Percentiles rank a stretch among this genome's conserved stretches.
These are phyloP conservation scores for Neohortaea acidophila DNA, from an alignment of 495 filamentous ascomycete genomes.

Conservation along the genomic window DNA sequence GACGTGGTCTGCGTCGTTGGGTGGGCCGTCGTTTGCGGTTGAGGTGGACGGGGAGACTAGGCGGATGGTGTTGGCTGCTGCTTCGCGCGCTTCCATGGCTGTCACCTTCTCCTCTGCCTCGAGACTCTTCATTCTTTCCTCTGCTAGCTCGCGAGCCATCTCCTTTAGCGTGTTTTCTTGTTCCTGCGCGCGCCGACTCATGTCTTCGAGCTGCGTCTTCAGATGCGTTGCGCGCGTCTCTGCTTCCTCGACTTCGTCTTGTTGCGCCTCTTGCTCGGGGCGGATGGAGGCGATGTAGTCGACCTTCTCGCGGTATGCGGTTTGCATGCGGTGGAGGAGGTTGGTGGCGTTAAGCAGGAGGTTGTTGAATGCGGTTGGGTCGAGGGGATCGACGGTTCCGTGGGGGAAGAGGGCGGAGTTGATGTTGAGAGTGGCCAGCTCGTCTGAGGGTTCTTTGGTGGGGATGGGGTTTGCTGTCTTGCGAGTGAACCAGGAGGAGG, in stretches of 20 bases:
- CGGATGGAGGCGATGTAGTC: slow-evolving; percentile 42
- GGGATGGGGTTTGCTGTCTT: slow-evolving; percentile 5
- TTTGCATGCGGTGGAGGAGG: slow-evolving; percentile 50
- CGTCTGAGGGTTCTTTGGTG: slow-evolving; percentile 3
- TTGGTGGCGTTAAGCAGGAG: slow-evolving; percentile 51
- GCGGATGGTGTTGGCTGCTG: slow-evolving; percentile 18
- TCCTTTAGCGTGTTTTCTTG: slow-evolving; percentile 49
- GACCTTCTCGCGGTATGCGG: slow-evolving; percentile 51
- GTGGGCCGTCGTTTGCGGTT: too few relatives aligned
- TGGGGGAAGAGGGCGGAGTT: slow-evolving; percentile 45
- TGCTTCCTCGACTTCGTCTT: slow-evolving; percentile 63
- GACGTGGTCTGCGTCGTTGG: too few relatives aligned
- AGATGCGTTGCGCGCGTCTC: slow-evolving; percentile 48
- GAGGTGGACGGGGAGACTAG: slow-evolving; percentile 2
- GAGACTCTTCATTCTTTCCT: slow-evolving; percentile 40
- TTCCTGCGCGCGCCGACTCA: slow-evolving; percentile 50
- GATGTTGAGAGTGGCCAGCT: slow-evolving; percentile 47
- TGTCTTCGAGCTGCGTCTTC: slow-evolving; percentile 60
- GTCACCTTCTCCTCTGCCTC: slow-evolving; percentile 41
- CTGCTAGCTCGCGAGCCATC: slow-evolving; percentile 47
- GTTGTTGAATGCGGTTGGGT: slow-evolving; percentile 53
- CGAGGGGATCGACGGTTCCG: slow-evolving; percentile 38
- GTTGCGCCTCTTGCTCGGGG: slow-evolving; percentile 47
- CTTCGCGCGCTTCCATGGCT: slow-evolving; percentile 34
- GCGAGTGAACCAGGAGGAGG: slow-evolving; percentile 14